Base-by-base conservation (phyloP, 345 rosid genomes). In the Acer campestre region DNA sequence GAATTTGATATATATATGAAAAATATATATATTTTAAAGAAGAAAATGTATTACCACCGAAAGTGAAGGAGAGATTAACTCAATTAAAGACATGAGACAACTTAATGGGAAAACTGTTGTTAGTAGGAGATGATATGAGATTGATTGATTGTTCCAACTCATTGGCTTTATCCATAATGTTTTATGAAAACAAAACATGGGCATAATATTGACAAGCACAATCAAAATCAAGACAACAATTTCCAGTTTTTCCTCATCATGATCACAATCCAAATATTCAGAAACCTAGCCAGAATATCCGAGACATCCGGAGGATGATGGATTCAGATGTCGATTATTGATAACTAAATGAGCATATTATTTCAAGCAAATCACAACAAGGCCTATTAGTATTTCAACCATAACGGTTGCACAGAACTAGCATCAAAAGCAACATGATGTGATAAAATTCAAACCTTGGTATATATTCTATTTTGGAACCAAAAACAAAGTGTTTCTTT, bases 101-200 rank as follows among this genome's bases (percentile, higher is more conserved):
- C 84, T 56, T 44, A 38, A 59, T 77, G 79, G 78, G 35, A 10
- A 25, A 17, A 79, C 76, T 70, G 68, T 70, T 12, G 61, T 35
- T 70, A 9, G 63, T 53, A 48, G 72, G 74, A 74, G 71, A 49
- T 17, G 75, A 80, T 56, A 44, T 46, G 63, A 64, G 75, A 79
- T 68, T 56, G 72, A 79, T 68, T 56, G 38, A n/a, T 29, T 40
- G 68, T 25, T 51, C 63, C 27, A 10, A 8, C 73, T 46, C 79
- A 27, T 16, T 40, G 59, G 22, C 73, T 44, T 46, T 51, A 18
- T 16, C 59, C 73, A 59, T 18, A 59, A n/a, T 59, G 63, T 70
- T 16, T 27, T 22, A 22, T 6, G 16, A 20, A 44, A 69, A 7
- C 12, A 11, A 10, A 22, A 46, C 31, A n/a, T 68, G 20, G 13